phyloP scores from a whole-genome alignment of 805 yeast genomes.

The Hanseniaspora vineae region DNA sequence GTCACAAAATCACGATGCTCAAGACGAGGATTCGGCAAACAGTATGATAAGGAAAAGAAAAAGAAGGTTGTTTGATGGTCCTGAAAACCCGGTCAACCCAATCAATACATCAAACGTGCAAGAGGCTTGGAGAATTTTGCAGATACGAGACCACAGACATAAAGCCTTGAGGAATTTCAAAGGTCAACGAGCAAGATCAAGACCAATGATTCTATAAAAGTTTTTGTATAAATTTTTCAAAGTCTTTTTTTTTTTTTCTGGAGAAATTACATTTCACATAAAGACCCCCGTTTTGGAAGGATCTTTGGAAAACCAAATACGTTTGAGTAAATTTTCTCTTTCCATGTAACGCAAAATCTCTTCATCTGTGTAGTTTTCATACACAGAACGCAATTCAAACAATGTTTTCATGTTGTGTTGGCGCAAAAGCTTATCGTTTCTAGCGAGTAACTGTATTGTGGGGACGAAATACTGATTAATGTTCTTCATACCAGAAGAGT shows the following conservation, averaged over 20 bases:
- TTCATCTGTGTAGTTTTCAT: constrained; percentile 6
- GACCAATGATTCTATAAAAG: constrained; percentile 23
- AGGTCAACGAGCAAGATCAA: constrained; percentile 30
- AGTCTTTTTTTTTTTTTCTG: neutral
- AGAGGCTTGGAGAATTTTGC: constrained; percentile 81
- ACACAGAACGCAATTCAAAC: neutral
- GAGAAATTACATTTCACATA: neutral
- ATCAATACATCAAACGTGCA: constrained; percentile 67
- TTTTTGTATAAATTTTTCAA: neutral
- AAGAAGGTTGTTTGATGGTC: constrained; percentile 68
- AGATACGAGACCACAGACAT: constrained; percentile 41
- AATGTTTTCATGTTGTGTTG: neutral
- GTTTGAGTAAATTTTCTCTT: constrained; percentile 11
- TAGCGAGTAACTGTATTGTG: neutral
- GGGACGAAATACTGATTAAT: neutral
- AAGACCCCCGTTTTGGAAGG: constrained; percentile 6
- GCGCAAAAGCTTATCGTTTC: neutral
- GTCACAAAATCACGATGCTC: constrained; percentile 22
- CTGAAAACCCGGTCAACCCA: constrained; percentile 73
- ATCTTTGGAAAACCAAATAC: constrained; percentile 15
- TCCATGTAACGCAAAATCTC: constrained; percentile 13
- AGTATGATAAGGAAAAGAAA: constrained; percentile 34
- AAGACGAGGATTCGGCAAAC: constrained; percentile 16
- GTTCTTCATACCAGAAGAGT: neutral
- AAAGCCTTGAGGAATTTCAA: constrained; percentile 58